A percentile compares a stretch with the other conserved stretches of the same genome.
These are phyloP conservation scores for Cyberlindnera xylosilytica DNA, from an alignment of 805 yeast species.

Conservation along the genomic window DNA sequence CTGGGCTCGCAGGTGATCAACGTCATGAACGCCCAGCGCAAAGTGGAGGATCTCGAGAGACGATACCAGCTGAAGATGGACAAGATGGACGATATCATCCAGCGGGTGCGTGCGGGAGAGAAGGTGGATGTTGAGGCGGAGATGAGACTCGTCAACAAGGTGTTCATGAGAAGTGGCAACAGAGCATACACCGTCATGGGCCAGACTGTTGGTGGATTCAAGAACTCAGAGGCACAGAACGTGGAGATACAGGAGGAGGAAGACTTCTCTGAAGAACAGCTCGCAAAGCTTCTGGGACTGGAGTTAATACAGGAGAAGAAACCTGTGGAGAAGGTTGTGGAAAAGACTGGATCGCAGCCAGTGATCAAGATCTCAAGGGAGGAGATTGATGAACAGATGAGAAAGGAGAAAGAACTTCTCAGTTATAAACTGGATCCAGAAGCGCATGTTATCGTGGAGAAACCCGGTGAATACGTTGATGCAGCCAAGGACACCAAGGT, in stretches of 20 bases:
- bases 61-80: slow-evolving; percentile 35
- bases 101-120: slow-evolving; percentile 35
- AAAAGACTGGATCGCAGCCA: slow-evolving; percentile 1
- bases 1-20: slow-evolving; percentile 47
- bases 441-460: slow-evolving; percentile 35
- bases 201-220: not conserved
- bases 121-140: slow-evolving; percentile 39
- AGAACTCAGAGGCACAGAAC: slow-evolving; percentile 8
- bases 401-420: slow-evolving; percentile 27
- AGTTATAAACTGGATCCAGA: slow-evolving; percentile 32
- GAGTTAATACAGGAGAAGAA: slow-evolving; percentile 2
- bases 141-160: slow-evolving; percentile 34
- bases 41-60: slow-evolving; percentile 37
- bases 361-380: slow-evolving; percentile 13
- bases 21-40: slow-evolving; percentile 40
- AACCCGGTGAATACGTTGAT: slow-evolving; percentile 37
- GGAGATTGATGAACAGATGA: slow-evolving; percentile 26
- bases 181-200: slow-evolving; percentile 11
- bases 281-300: slow-evolving; percentile 17
- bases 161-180: slow-evolving; percentile 23
- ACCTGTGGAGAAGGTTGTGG: not conserved
- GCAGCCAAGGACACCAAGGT: slow-evolving; percentile 37
- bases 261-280: slow-evolving; percentile 17
- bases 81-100: slow-evolving; percentile 37
- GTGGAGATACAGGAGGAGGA: slow-evolving; percentile 27